Evolutionary conservation across 768 basidiomycete genomes (phyloP).

Genomic region (Leccinum sublutescens): DNA sequence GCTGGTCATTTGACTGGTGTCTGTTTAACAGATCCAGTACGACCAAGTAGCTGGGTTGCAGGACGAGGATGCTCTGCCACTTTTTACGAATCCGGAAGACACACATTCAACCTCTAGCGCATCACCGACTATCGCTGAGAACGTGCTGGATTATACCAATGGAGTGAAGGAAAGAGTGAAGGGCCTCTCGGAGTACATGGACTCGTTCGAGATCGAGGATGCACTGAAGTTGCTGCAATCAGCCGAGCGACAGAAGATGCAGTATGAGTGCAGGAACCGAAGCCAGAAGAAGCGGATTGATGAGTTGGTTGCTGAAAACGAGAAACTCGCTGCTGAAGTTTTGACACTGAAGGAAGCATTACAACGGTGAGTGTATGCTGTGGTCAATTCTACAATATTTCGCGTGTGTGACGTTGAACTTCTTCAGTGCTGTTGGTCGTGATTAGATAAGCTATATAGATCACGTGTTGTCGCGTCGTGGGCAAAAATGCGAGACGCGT

Average conservation of each 20-base stretch:
- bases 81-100: slow-evolving; percentile 17
- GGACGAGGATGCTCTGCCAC: slow-evolving; percentile 21
- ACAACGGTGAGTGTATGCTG: slow-evolving; percentile 11
- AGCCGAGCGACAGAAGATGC: slow-evolving; percentile 24
- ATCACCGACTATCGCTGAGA: slow-evolving; percentile 28
- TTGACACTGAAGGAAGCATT: slow-evolving; percentile 16
- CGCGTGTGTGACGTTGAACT: too few species aligned
- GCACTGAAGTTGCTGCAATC: slow-evolving; percentile 15
- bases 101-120: slow-evolving; percentile 9
- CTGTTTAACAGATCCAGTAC: neutral
- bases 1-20: neutral
- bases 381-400: neutral
- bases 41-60: neutral
- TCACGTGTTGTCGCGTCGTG: slow-evolving; percentile 30
- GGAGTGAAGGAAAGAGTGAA: slow-evolving; percentile 25
- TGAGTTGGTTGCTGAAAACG: slow-evolving; percentile 20
- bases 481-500: slow-evolving; percentile 20
- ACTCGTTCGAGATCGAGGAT: slow-evolving; percentile 25
- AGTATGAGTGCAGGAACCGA: slow-evolving; percentile 22
- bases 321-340: slow-evolving; percentile 16
- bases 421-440: neutral
- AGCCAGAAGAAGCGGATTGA: slow-evolving; percentile 23
- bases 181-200: slow-evolving; percentile 25
- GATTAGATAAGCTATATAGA: slow-evolving; percentile 25
- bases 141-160: slow-evolving; percentile 24